Evolutionary conservation across 163 green algal species (phyloP), one percentile per base, ranked within the genome.

Genomic region (Prototheca cutis): DNA sequence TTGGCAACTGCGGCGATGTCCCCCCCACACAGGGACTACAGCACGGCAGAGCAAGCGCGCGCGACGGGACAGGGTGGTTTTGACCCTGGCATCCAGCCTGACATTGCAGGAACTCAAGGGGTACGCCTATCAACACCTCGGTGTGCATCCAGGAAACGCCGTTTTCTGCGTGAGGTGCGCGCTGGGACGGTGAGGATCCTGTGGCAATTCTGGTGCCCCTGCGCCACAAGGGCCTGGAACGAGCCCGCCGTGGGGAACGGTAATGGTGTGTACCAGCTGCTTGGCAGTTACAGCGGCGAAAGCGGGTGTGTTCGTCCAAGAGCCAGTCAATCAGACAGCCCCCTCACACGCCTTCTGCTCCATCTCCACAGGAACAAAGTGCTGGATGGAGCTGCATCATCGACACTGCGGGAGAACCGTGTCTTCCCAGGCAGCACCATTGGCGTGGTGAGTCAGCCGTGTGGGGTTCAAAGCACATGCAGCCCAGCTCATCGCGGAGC

Each of bases 21-120:
- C 17, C 4, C 24, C 18, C 4, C 27, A 30, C 21, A 13, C 15
- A 4, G 39, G 10, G 3, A 15, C 1, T 29, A 79, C 65, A 57
- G 70, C 76, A 40, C 71, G 73, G 40, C 73, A 72, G 39, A 69
- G 53, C 48, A 76, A 74, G 62, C 53, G 74, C 2, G 71, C 74
- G 1, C 58, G 74, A 13, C 76, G 72, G 51, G 72, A 64, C 25
- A 49, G 72, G 8, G 62, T 61, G 4, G 59, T 63, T 8, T 24
- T 82, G 33, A 59, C 40, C 1, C 58, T 78, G 15, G 48, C 34
- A 57, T 62, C 47, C 18, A 23, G n/a, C 34, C 55, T 62, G 29
- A 75, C 64, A 3, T 49, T 84, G 42, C 42, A 56, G 4, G 32
- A 60, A 33, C 58, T 84, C 4, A 68, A 64, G 51, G 55, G 70